A percentile compares a stretch with the other conserved stretches of the same genome.
phyloP scores from a whole-genome alignment of 805 yeast species.

The Saturnispora silvae region DNA sequence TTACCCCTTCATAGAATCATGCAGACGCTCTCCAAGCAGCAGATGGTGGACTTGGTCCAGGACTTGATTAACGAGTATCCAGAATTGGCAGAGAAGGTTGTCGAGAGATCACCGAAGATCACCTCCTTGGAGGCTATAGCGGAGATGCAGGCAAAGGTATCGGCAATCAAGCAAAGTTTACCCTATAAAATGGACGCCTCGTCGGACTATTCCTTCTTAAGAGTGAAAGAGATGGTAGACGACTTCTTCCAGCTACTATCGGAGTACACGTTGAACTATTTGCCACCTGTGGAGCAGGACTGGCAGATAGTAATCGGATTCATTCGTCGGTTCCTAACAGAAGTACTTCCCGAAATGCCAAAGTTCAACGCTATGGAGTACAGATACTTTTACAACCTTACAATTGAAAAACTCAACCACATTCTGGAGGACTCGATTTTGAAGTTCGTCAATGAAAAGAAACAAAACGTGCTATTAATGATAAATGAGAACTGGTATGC shows the following conservation, averaged over 20 bases:
- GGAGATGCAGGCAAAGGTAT: conserved; percentile 37
- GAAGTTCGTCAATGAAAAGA: conserved; percentile 23
- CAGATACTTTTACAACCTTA: conserved; percentile 31
- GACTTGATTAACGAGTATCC: conserved; percentile 52
- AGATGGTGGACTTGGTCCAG: conserved; percentile 42
- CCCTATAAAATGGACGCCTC: conserved; percentile 70
- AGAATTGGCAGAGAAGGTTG: conserved; percentile 42
- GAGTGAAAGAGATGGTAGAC: conserved; percentile 57
- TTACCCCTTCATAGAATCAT: conserved; percentile 55
- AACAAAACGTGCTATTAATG: conserved; percentile 24
- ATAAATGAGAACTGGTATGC: conserved; percentile 26
- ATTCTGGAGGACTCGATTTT: conserved; percentile 20
- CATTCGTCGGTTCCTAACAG: conserved; percentile 47
- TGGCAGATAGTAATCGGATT: conserved; percentile 46
- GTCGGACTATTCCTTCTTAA: conserved; percentile 65
- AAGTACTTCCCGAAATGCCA: conserved; percentile 54
- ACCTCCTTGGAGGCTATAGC: conserved; percentile 41
- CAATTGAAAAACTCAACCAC: conserved; percentile 25
- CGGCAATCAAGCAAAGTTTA: conserved; percentile 36
- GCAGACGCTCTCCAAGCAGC: conserved; percentile 53
- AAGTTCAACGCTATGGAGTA: conserved; percentile 48
- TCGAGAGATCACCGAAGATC: conserved; percentile 46
- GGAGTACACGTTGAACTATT: conserved; percentile 61
- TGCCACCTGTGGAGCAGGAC: conserved; percentile 60
- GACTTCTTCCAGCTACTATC: conserved; percentile 63